Base-by-base conservation (phyloP, 352 stramenopile species). In the Peronospora farinosa region DNA sequence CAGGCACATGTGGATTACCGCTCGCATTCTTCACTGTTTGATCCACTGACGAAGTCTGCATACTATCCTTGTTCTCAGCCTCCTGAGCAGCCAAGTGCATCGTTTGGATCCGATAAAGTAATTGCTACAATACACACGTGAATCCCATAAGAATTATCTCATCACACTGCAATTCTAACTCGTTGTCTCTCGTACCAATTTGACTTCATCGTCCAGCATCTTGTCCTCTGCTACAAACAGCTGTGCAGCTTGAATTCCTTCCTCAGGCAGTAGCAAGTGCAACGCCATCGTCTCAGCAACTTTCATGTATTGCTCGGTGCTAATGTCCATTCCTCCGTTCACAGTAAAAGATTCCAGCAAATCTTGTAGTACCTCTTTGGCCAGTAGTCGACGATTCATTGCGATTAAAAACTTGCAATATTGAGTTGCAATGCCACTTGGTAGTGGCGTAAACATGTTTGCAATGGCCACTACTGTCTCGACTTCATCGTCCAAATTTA, bases 351-450 rank as follows among this genome's bases (percentile, higher is more conserved):
- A 62, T 30, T 43, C 25, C 13, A 74, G 45, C 7, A 69, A 28
- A 12, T 69, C 57, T 37, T 55, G 42, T 13, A 82, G 39, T 9
- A 47, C 30, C n/a, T 74, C 50, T 19, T 61, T 44, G 0, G 74
- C 77, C 15, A 60, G 37, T 2, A 51, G 28, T 48, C 44, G 47
- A 16, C 53, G 72, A 30, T 78, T 69, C 77, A 88, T 88, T 12
- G 70, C 74, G 3, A 84, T 41, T 9, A 88, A 50, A 47, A 88
- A 86, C 27, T 81, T 79, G 48, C 76, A 73, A 70, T 72, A 88
- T 25, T 84, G 72, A 2, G 82, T 40, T 0, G 63, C 63, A 4
- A 80, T 23, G 4, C 51, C 37, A 16, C 67, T 70, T 3, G 70
- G 62, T 1, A 88, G 57, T 16, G 70, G 74, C 1, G 60, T 33